Conservation (phyloP, 495 filamentous ascomycete species). For the Venustampulla echinocandica region DNA sequence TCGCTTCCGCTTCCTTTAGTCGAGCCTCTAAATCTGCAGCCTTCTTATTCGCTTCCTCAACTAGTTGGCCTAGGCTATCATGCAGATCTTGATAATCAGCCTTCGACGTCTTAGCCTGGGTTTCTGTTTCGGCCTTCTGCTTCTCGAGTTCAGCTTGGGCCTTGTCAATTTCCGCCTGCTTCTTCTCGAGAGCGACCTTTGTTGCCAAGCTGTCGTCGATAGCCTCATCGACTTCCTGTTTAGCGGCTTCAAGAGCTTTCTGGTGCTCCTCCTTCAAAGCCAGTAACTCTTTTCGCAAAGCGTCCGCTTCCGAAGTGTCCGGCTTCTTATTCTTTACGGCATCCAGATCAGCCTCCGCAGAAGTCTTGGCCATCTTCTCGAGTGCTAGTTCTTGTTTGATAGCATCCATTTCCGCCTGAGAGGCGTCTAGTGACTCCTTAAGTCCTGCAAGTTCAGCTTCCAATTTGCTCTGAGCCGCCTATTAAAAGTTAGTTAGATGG, state of each 20-base stretch:
- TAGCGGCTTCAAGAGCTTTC: conserved; percentile 13
- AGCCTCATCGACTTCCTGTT: conserved; percentile 21
- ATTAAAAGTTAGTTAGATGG: conserved; percentile 5
- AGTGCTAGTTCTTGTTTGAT: conserved; percentile 40
- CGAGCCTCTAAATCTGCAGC: conserved; percentile 16
- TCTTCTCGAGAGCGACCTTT: conserved; percentile 31
- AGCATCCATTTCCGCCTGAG: conserved; percentile 33
- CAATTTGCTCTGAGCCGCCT: conserved; percentile 14
- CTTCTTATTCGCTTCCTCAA: conserved; percentile 37
- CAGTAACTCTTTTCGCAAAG: conserved; percentile 33
- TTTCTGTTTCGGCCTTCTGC: conserved; percentile 29
- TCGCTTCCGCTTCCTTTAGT: conserved; percentile 20
- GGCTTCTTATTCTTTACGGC: conserved; percentile 41
- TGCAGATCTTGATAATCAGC: conserved; percentile 48
- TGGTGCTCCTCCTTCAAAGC: conserved; percentile 20
- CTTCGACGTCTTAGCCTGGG: conserved; percentile 33
- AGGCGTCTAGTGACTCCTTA: conserved; percentile 26
- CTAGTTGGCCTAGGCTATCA: conserved; percentile 37
- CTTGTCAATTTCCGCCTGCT: conserved; percentile 26
- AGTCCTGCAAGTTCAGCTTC: conserved; percentile 23
- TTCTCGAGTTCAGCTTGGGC: conserved; percentile 25
- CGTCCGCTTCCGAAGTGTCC: conserved; percentile 39
- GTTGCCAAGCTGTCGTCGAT: conserved; percentile 23
- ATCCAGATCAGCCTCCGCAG: conserved; percentile 45
- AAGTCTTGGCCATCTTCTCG: conserved; percentile 47